A percentile compares a stretch with the other conserved stretches of the same genome.
These are phyloP conservation scores for Claviceps maximensis DNA, from an alignment of 2,329 filamentous ascomycete species.

Conservation along the genomic window DNA sequence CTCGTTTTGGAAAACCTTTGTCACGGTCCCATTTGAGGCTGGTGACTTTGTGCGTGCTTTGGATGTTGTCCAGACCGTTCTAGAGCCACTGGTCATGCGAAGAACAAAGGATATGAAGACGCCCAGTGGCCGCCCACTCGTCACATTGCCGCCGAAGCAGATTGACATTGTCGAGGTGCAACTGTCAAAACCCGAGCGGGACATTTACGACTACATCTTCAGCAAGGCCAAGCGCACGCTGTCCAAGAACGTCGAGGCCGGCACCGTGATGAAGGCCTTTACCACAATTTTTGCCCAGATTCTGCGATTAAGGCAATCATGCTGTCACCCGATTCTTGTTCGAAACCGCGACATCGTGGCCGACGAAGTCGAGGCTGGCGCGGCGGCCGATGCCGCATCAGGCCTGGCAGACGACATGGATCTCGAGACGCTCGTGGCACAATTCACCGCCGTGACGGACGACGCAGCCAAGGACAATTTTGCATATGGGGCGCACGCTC, in stretches of 20 bases:
- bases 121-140: conserved; percentile 60
- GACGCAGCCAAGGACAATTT: conserved; percentile 49
- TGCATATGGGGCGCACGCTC: conserved; percentile 67
- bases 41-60: conserved; percentile 87
- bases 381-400: conserved; percentile 60
- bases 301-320: conserved; percentile 79
- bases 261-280: conserved; percentile 87
- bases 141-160: conserved; percentile 66
- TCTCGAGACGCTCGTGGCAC: conserved; percentile 68
- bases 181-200: conserved; percentile 69
- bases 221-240: conserved; percentile 72
- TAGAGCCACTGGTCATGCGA: conserved; percentile 89
- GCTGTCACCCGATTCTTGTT: conserved; percentile 84
- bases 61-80: conserved; percentile 91
- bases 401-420: conserved; percentile 95
- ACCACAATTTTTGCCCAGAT: conserved; percentile 98
- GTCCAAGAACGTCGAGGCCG: conserved; percentile 74
- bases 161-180: conserved; percentile 82
- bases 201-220: conserved; percentile 88
- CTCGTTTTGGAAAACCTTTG: conserved; percentile 98
- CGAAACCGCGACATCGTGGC: conserved; percentile 73
- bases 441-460: conserved; percentile 61
- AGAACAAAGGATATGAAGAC: conserved; percentile 98
- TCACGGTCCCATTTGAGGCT: conserved; percentile 91
- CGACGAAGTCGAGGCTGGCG: conserved; percentile 72